Evolutionary conservation across 306 rosid genomes (phyloP), one percentile per base, ranked within the genome.

Genomic region (Erythrophleum fordii): DNA sequence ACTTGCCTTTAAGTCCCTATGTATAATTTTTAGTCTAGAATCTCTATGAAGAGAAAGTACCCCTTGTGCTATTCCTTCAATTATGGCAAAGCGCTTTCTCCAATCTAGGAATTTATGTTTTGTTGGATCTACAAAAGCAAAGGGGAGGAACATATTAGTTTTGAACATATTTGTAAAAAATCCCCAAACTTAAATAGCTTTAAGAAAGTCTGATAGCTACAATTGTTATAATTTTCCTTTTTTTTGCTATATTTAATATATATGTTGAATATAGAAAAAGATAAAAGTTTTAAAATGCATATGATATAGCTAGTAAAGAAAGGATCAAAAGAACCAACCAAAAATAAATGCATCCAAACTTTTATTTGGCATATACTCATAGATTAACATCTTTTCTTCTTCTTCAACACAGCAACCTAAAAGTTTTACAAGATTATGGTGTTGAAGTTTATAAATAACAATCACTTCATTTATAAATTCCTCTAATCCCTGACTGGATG

Each of bases 281-380:
- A n/a, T n/a, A n/a, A n/a, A n/a, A 39, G 5, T 5, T 5, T 39
- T 51, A n/a, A 53, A n/a, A 0, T n/a, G 26, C 12, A 1, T n/a
- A 53, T n/a, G 10, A 20, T 1, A 20, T 8, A 25, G 5, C 6
- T 0, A 26, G 12, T 26, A 59, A 59, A 59, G 8, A 11, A 26
- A 18, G 37, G 37, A 59, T 12, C n/a, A 13, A 59, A 59, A 26
- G n/a, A 26, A 59, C 66, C 13, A 59, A 25, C 66, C n/a, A 13
- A 59, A 59, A 26, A 59, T 59, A 25, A 59, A 59, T 59, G 66
- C 66, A 59, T 59, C 66, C 6, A 59, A 59, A 59, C 66, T 53
- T 20, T n/a, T 53, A 8, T n/a, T 20, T 53, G 60, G 60, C 60
- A 18, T 52, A 25, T 52, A 52, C 23, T 52, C 25, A 18, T 52